phyloP scores from a whole-genome alignment of 495 filamentous ascomycete species.

The Xylaria venustula region DNA sequence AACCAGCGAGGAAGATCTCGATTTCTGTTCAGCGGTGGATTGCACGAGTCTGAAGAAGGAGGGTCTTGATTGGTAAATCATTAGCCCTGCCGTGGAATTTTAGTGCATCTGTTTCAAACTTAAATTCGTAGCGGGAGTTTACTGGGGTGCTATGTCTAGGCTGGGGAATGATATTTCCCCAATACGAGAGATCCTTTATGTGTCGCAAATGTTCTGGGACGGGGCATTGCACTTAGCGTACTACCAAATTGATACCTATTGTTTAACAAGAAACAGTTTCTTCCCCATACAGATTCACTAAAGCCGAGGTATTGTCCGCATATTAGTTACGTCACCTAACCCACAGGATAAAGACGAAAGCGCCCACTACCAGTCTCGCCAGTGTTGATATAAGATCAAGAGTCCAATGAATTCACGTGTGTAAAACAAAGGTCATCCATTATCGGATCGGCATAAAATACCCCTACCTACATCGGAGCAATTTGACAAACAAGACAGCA shows the following conservation, averaged over 20 bases:
- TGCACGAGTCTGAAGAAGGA: slow-evolving; percentile 7
- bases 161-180: neutral
- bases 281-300: neutral
- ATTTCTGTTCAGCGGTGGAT: slow-evolving; percentile 9
- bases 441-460: slow-evolving; percentile 3
- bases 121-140: neutral
- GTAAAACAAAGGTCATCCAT: neutral
- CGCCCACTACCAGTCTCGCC: too few species aligned
- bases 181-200: too few species aligned
- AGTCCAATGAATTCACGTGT: neutral
- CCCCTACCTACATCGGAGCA: neutral
- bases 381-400: neutral
- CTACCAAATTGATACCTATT: neutral
- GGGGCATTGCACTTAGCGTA: neutral
- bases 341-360: neutral
- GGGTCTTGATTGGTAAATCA: slow-evolving; percentile 13
- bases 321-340: slow-evolving; percentile 7
- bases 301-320: neutral
- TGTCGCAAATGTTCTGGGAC: neutral
- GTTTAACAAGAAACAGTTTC: neutral
- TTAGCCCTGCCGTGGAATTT: neutral
- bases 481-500: neutral
- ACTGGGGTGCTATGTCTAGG: neutral
- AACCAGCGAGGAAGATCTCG: slow-evolving; percentile 4
- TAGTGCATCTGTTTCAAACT: neutral